Evolutionary conservation across 441 rosid genomes (phyloP).

Genomic region (Croton laevigatus): DNA sequence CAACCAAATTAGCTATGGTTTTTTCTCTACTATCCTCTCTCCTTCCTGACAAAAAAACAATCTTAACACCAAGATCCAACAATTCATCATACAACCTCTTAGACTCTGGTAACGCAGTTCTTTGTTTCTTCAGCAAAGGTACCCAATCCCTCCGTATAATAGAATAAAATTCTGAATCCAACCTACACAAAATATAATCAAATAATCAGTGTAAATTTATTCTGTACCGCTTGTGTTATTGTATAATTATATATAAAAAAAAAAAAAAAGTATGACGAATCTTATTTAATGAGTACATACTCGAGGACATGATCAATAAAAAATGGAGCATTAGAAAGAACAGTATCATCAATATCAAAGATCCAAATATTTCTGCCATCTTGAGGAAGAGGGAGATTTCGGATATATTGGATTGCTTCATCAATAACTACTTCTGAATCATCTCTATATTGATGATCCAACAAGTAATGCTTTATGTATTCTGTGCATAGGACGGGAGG

Average conservation of each 20-base stretch:
- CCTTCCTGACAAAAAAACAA: slow-evolving; percentile 48
- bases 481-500: slow-evolving; percentile 38
- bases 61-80: slow-evolving; percentile 31
- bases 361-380: slow-evolving; percentile 49
- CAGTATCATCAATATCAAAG: slow-evolving; percentile 59
- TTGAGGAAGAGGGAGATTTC: slow-evolving; percentile 27
- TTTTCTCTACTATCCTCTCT: slow-evolving; percentile 5
- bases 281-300: not conserved
- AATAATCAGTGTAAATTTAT: too few species aligned
- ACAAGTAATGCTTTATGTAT: slow-evolving; percentile 46
- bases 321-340: slow-evolving; percentile 53
- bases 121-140: not conserved
- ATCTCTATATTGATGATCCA: slow-evolving; percentile 31
- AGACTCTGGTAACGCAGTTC: slow-evolving; percentile 40
- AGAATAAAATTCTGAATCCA: not conserved
- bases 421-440: slow-evolving; percentile 41
- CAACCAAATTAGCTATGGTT: slow-evolving; percentile 36
- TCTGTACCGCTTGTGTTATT: too few species aligned
- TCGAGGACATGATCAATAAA: slow-evolving; percentile 43
- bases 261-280: too few species aligned
- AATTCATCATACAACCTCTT: slow-evolving; percentile 36
- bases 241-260: too few species aligned
- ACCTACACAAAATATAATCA: too few species aligned
- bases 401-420: slow-evolving; percentile 37
- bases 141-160: not conserved